Base-by-base conservation (phyloP, 2,329 filamentous ascomycete genomes). In the Coniella vitis region DNA sequence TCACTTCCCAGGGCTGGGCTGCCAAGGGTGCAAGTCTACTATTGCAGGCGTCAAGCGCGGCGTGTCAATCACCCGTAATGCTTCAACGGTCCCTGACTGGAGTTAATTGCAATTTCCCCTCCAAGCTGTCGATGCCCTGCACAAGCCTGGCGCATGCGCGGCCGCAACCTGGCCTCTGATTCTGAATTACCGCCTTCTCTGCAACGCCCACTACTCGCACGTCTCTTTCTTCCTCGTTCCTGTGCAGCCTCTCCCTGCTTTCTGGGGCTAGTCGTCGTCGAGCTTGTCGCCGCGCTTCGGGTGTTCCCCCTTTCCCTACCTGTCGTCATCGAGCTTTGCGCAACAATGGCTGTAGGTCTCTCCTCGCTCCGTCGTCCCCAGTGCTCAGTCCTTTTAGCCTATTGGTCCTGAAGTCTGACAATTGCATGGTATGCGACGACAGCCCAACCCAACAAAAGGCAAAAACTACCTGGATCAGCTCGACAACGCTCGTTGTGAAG, bases 401-500 rank as follows among this genome's bases (percentile, higher is more conserved):
- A 10, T 19, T 47, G 25, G 29, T 35, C 13, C 32, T 20, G 9
- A 12, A 32, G 17, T 19, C 45, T 47, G 45, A 47, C 19, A 16
- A 8, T 21, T 34, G 9, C 25, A 25, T 13, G 19, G 17, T 46
- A 13, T 20, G 14, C 37, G 14, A 35, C 29, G 16, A 47, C 16
- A 47, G 45, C 47, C 49, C 48, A 58, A 61, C 58, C 74, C 81
- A 69, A 75, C 78, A 56, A 98, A 98, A 73, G 90, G 84, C 54
- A 78, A 78, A 58, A 81, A 84, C 64, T 97, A 97, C 68, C 78
- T 95, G 58, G 76, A 79, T 63, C 81, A 83, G 67, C 80, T 98
- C 62, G 88, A 97, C 65, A 78, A 84, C 58, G 90, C 89, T 56
- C 86, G 93, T 61, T 95, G 89, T 67, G 83, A 91, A 61, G 90